phyloP scores from a whole-genome alignment of 169 alveolate genomes.

The Plasmodium inui region DNA sequence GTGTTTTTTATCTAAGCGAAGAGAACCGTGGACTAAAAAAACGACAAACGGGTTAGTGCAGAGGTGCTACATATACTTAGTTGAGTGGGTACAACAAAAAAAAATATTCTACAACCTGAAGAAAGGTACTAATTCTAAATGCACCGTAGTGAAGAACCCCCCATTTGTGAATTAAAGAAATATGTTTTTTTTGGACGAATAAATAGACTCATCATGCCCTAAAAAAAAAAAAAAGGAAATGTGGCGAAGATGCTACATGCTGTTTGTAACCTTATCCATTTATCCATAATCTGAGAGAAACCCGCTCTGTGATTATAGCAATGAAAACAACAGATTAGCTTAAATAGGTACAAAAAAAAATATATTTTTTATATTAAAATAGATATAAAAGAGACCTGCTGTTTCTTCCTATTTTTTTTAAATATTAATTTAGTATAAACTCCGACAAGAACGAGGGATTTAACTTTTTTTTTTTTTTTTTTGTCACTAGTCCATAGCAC shows the following conservation, averaged over 20 bases:
- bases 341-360: not conserved
- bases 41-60: not conserved
- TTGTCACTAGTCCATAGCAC: not conserved
- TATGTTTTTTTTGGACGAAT: not conserved
- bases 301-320: not conserved
- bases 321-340: not conserved
- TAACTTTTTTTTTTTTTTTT: not conserved
- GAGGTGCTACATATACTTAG: not conserved
- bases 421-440: not conserved
- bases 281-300: not conserved
- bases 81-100: not conserved
- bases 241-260: not conserved
- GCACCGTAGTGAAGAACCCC: not conserved
- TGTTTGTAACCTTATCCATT: not conserved
- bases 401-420: not conserved
- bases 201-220: not conserved
- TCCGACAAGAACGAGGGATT: not conserved
- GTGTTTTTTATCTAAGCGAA: not conserved
- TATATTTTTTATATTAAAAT: no score
- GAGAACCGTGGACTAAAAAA: not conserved
- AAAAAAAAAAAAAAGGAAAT: no score
- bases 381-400: not conserved
- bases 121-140: not conserved
- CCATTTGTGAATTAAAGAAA: not conserved
- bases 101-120: no score